phyloP scores from a whole-genome alignment of 306 rosid genomes.

The Quercus engelmannii region DNA sequence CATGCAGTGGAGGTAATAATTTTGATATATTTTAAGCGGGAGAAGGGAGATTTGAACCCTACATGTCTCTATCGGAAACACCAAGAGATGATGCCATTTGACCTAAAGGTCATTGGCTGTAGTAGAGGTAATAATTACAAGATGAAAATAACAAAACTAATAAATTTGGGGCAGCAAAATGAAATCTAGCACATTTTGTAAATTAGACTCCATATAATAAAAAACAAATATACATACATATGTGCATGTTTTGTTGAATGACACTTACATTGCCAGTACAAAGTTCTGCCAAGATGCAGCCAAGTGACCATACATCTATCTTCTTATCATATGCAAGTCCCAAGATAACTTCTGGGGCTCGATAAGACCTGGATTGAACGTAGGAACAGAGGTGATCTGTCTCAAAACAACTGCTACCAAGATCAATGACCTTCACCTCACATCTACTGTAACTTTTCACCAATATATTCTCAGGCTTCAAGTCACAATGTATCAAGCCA shows the following conservation, averaged over 20 bases:
- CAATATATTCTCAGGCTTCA: slow-evolving; percentile 97
- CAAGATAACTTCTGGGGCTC: slow-evolving; percentile 99
- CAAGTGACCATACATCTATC: slow-evolving; percentile 99
- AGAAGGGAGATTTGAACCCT: no score
- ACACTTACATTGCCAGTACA: slow-evolving; percentile 94
- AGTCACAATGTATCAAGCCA: slow-evolving; percentile 94
- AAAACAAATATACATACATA: background rate
- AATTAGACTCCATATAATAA: background rate
- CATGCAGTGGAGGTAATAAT: no score
- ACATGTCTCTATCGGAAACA: no score
- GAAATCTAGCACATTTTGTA: background rate
- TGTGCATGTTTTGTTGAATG: background rate
- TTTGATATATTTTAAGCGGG: no score
- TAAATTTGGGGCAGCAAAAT: background rate
- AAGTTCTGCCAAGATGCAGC: slow-evolving; percentile 97
- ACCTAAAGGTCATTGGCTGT: no score
- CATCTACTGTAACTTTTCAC: slow-evolving; percentile 98
- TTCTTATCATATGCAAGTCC: slow-evolving; percentile 95
- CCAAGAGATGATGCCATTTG: no score
- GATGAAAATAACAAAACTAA: background rate
- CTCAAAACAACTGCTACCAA: slow-evolving; percentile 99
- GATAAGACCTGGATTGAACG: slow-evolving; percentile 98
- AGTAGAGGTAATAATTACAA: background rate
- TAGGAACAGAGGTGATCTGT: slow-evolving; percentile 99
- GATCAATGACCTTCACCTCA: slow-evolving; percentile 99